Percentiles rank a stretch among this genome's conserved stretches.
Conservation (phyloP, 805 yeast species). For the Candida vartiovaarae region DNA sequence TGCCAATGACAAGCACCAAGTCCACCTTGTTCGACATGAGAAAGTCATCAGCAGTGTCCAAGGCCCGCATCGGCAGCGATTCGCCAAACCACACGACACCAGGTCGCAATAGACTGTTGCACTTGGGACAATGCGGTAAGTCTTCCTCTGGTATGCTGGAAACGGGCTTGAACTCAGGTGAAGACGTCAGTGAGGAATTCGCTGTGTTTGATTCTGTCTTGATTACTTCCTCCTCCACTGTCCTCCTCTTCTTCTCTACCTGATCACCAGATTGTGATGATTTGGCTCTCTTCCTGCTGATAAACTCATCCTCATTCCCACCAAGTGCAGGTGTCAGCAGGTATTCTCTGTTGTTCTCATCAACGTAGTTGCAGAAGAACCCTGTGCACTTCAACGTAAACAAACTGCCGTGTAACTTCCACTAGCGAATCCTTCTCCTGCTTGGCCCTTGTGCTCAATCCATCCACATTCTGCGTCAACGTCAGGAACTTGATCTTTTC, state of each 20-base stretch:
- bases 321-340: conserved; percentile 54
- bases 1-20: conserved; percentile 75
- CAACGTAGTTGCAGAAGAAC: conserved; percentile 61
- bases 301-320: conserved; percentile 32
- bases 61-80: conserved; percentile 55
- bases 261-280: conserved; percentile 2
- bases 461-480: conserved; percentile 82
- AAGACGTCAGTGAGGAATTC: conserved; percentile 15
- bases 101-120: conserved; percentile 68
- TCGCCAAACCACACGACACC: conserved; percentile 98
- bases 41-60: conserved; percentile 67
- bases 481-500: conserved; percentile 43
- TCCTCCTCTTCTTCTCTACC: conserved; percentile 8
- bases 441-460: conserved; percentile 58
- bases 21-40: conserved; percentile 51
- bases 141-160: conserved; percentile 41
- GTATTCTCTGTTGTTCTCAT: conserved; percentile 41
- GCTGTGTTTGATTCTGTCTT: conserved; percentile 4
- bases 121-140: conserved; percentile 72
- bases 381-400: conserved; percentile 71
- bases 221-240: conserved; percentile 8
- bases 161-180: conserved; percentile 43
- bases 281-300: conserved; percentile 12
- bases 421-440: conserved; percentile 47
- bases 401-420: conserved; percentile 75